phyloP scores from a whole-genome alignment of 139 green algal genomes.

The Chlamydomonas incerta region DNA sequence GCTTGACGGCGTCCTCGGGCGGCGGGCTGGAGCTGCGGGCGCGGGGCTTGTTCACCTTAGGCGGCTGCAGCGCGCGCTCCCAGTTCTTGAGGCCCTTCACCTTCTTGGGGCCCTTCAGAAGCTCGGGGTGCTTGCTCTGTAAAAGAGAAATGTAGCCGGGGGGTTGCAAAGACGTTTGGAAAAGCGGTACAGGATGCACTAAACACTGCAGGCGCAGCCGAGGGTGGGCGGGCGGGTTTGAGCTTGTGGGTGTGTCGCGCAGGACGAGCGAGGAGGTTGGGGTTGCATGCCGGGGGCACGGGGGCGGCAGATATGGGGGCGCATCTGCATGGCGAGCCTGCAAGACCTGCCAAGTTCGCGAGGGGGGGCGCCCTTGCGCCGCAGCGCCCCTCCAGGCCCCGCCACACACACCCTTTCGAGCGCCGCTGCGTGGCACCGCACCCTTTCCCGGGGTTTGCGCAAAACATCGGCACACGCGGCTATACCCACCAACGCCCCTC shows the following conservation, averaged over 20 bases:
- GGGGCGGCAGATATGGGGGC: no score
- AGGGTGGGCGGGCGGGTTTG: neutral
- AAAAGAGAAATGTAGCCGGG: no score
- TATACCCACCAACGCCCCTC: neutral
- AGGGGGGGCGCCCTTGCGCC: no score
- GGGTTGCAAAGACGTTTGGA: no score
- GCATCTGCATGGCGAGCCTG: no score
- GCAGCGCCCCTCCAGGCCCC: no score
- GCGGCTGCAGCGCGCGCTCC: constrained; percentile 18
- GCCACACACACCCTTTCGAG: neutral
- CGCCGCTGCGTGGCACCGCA: neutral
- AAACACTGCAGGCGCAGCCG: no score
- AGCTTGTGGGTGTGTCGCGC: neutral
- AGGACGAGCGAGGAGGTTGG: no score
- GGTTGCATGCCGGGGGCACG: no score
- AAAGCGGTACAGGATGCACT: no score
- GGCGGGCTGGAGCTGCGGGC: neutral
- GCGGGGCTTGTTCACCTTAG: neutral
- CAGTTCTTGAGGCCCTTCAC: constrained; percentile 42
- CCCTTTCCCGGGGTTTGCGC: no score
- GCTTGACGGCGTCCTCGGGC: neutral
- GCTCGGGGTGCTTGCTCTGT: constrained; percentile 3
- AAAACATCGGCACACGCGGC: neutral
- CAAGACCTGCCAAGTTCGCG: no score
- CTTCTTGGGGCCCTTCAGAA: constrained; percentile 39